Base-by-base conservation (phyloP, 1,284 basidiomycete genomes). In the Ustilago esculenta region DNA sequence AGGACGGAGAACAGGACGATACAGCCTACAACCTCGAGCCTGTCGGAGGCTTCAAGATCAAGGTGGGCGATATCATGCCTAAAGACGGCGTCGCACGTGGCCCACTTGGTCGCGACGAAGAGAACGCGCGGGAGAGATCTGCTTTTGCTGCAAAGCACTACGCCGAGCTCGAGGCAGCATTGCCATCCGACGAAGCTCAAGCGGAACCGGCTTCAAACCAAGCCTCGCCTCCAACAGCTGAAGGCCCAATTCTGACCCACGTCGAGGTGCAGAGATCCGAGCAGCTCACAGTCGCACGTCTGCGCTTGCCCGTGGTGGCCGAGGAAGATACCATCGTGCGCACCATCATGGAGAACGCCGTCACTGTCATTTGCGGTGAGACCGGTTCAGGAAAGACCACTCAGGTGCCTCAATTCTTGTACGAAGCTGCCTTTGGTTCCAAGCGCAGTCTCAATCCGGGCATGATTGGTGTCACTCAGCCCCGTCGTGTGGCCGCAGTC, bases 351-450 rank as follows among this genome's bases (percentile, higher is more conserved):
- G 85, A 97, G 50, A 89, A 98, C 78, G 87, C 90, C 4, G 88
- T 90, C 11, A 87, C 88, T 15, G 86, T 90, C 45, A 86, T 91
- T 40, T 90, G 89, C 71, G 90, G 90, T 82, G 89, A 90, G 82
- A 99, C 96, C 6, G 96, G 96, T 58, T 95, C 92, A 77, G 96
- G 96, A 46, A 99, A 98, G 84, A 98, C 96, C 1, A 99, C 96
- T 0, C 96, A 98, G 82, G 89, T 98, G 1, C 96, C 96, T 4
- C 96, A 98, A 81, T 90, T 91, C 83, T 82, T 91, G 11, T 90
- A 91, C 75, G 96, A 99, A 83, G 92, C 92, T n/a, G 96, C 93
- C 0, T 98, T 95, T 79, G 96, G 94, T 1, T 87, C 88, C 52
- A 86, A 87, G 5, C 88, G 86, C 15, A 91, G 91, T 79, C 90